These are phyloP conservation scores for Pestalotiopsis sp. DNA, from an alignment of 2,329 filamentous ascomycete genomes.

Conservation along the genomic window DNA sequence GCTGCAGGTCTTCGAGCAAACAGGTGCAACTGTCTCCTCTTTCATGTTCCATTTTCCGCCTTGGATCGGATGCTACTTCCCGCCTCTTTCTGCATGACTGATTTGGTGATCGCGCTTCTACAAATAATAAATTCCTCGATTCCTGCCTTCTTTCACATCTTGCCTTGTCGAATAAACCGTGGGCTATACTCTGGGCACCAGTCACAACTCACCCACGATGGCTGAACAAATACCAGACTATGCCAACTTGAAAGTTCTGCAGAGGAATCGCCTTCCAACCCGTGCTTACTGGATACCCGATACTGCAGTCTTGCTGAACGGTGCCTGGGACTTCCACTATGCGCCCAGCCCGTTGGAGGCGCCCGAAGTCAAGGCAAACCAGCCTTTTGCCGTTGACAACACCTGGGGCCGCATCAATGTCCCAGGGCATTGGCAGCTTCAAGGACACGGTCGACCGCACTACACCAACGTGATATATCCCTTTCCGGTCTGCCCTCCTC, in stretches of 20 bases:
- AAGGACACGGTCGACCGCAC: conserved; percentile 67
- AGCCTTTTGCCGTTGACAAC: conserved; percentile 13
- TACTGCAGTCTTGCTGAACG: conserved; percentile 53
- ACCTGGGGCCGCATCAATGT: conserved; percentile 58
- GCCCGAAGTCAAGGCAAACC: conserved; percentile 34
- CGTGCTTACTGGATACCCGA: conserved; percentile 56
- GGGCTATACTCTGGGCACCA: background rate
- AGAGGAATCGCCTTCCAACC: conserved; percentile 54
- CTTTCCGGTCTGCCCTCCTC: conserved; percentile 66
- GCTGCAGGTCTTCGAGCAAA: background rate
- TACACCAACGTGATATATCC: conserved; percentile 72
- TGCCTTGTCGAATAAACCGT: background rate
- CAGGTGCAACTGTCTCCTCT: background rate
- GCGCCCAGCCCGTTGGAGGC: conserved; percentile 47
- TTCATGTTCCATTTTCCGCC: background rate
- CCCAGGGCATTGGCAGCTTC: conserved; percentile 71
- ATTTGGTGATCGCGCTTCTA: background rate
- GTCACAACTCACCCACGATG: background rate
- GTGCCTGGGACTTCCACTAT: conserved; percentile 59
- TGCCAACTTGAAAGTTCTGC: conserved; percentile 51
- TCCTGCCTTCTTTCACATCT: background rate
- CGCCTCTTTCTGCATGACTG: background rate
- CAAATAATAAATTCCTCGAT: background rate
- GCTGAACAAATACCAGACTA: conserved; percentile 44
- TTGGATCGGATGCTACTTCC: background rate